Evolutionary conservation across 441 rosid genomes (phyloP).

Genomic region (Gossypium davidsonii): DNA sequence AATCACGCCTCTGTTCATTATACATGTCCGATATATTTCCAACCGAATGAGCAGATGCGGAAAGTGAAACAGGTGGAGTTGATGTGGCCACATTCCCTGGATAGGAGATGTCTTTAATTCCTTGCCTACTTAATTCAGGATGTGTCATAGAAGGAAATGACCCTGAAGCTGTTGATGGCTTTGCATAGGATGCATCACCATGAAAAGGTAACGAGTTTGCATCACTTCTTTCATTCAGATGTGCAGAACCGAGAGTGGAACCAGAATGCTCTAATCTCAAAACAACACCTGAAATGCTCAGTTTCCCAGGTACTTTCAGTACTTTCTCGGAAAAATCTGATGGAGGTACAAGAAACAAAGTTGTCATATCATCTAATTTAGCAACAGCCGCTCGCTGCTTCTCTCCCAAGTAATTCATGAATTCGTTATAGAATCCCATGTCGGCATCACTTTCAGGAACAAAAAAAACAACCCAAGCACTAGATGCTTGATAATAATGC

Average conservation of each 20-base stretch:
- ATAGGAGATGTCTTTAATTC: conserved; percentile 26
- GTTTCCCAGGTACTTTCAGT: conserved; percentile 83
- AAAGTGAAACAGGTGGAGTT: conserved; percentile 30
- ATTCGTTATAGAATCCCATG: conserved; percentile 76
- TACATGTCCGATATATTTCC: conserved; percentile 33
- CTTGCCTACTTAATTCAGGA: conserved; percentile 35
- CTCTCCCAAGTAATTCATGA: conserved; percentile 90
- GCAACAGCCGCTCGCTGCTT: conserved; percentile 98
- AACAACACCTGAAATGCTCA: conserved; percentile 90
- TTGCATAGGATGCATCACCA: conserved; percentile 43
- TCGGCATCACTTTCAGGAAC: conserved; percentile 88
- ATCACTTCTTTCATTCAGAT: conserved; percentile 43
- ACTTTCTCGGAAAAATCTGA: conserved; percentile 92
- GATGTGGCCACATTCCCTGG: conserved; percentile 25
- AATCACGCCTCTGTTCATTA: conserved; percentile 39
- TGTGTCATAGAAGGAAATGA: conserved; percentile 26
- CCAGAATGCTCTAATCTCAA: conserved; percentile 58
- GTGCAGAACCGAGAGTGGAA: conserved; percentile 39
- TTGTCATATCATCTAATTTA: conserved; percentile 81
- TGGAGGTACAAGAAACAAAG: conserved; percentile 93
- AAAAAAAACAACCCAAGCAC: conserved; percentile 91
- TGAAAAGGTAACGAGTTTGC: conserved; percentile 26
- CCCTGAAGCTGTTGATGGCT: conserved; percentile 31
- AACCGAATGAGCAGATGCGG: conserved; percentile 27
- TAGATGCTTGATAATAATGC: conserved; percentile 88